Conservation (phyloP, 176 grass and related monocot species). For the Aegilops tauschii region DNA sequence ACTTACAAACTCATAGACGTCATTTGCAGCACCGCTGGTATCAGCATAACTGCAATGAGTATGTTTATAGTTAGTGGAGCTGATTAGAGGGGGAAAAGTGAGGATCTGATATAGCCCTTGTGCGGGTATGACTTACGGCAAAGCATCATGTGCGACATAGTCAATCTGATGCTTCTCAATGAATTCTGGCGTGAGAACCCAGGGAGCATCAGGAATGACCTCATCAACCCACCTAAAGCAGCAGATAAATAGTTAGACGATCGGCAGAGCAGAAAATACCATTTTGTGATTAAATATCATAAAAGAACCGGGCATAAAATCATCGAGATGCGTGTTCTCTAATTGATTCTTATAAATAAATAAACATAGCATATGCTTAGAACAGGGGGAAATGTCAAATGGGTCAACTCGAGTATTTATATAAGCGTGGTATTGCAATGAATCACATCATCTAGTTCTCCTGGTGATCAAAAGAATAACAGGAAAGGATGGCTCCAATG, state of each 20-base stretch:
- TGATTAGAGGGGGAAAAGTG: neutral
- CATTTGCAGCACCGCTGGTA: constrained; percentile 79
- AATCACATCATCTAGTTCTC: no score
- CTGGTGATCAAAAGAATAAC: neutral
- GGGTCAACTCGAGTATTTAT: neutral
- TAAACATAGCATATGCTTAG: neutral
- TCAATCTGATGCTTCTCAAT: constrained; percentile 86
- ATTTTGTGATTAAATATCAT: neutral
- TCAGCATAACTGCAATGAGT: constrained; percentile 73
- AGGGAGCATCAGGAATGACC: constrained; percentile 95
- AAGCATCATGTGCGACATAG: constrained; percentile 84
- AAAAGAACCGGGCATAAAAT: neutral
- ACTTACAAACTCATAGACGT: constrained; percentile 97
- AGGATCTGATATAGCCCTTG: neutral
- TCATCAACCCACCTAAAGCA: constrained; percentile 87
- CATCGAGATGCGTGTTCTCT: neutral
- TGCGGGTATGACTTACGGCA: constrained; percentile 53
- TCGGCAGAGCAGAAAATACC: neutral
- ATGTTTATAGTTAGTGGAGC: neutral
- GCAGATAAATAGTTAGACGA: neutral
- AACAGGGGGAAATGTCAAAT: neutral
- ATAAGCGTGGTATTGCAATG: neutral
- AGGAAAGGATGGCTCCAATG: neutral
- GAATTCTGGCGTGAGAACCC: constrained; percentile 92
- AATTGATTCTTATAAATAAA: neutral